A percentile compares a stretch with the other conserved stretches of the same genome.
These are phyloP conservation scores for Daldinia eschscholtzii DNA, from an alignment of 2,329 filamentous ascomycete genomes.

Conservation along the genomic window DNA sequence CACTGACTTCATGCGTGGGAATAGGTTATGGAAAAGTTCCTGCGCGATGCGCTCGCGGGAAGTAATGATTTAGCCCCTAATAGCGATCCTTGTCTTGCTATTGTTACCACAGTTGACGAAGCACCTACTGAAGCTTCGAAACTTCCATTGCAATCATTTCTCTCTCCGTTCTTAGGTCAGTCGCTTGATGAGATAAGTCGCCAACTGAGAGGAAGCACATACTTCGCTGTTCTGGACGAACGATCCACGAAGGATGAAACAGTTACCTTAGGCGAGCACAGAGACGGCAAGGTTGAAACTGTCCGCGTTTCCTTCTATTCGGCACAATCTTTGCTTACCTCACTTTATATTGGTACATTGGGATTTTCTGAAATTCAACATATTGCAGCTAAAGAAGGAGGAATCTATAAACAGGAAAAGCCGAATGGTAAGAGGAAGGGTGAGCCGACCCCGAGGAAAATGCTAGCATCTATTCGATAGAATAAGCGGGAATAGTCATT, in stretches of 20 bases:
- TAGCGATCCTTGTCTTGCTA: conserved; percentile 4
- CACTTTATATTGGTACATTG: not conserved
- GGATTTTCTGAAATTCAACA: conserved; percentile 11
- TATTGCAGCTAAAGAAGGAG: conserved; percentile 6
- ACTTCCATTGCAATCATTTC: conserved; percentile 4
- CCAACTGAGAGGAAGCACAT: not conserved
- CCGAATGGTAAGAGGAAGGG: conserved; percentile 4
- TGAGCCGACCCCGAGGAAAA: not conserved
- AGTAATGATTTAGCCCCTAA: not conserved
- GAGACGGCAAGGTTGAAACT: not conserved
- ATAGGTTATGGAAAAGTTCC: conserved; percentile 10
- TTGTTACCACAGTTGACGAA: not conserved
- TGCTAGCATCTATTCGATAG: not conserved
- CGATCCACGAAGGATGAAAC: conserved; percentile 9
- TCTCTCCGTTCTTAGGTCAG: conserved; percentile 9
- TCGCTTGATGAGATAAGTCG: conserved; percentile 9
- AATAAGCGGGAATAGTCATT: not conserved
- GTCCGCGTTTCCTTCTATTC: conserved; percentile 7
- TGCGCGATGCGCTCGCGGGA: not conserved
- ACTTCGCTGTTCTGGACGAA: conserved; percentile 12
- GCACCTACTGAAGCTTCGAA: not conserved
- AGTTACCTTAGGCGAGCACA: not conserved
- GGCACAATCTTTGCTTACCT: not conserved
- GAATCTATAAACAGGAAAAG: conserved; percentile 1
- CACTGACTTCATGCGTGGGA: not conserved